phyloP scores from a whole-genome alignment of 768 basidiomycete genomes.

The Cyclocybe cylindracea region DNA sequence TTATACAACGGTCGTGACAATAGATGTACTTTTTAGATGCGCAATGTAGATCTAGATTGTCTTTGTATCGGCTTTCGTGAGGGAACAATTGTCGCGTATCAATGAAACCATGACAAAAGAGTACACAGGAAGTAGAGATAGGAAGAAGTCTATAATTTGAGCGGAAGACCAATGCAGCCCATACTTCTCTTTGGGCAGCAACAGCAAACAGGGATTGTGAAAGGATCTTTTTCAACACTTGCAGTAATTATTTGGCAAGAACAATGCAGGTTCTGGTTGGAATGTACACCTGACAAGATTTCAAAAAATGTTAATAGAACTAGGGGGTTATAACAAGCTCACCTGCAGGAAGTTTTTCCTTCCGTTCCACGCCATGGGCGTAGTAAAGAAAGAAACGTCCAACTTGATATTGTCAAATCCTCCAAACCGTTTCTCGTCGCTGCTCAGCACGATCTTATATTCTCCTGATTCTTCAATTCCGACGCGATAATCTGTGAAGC shows the following conservation, averaged over 20 bases:
- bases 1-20: too few relatives aligned
- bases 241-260: conserved; percentile 44
- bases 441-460: conserved; percentile 78
- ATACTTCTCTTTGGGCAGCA: not conserved
- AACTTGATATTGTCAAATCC: conserved; percentile 82
- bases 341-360: conserved; percentile 91
- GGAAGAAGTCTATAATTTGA: not conserved
- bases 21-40: too few relatives aligned
- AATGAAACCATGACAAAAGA: not conserved
- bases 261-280: conserved; percentile 69
- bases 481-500: conserved; percentile 92
- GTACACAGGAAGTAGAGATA: not conserved
- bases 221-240: too few relatives aligned
- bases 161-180: not conserved
- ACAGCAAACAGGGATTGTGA: too few relatives aligned
- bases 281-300: conserved; percentile 58
- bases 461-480: conserved; percentile 86
- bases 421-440: conserved; percentile 86
- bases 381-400: conserved; percentile 73
- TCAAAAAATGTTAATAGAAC: conserved; percentile 1
- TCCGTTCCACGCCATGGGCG: conserved; percentile 88
- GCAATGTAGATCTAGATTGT: too few relatives aligned
- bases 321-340: conserved; percentile 13
- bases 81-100: not conserved
- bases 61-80: too few relatives aligned